These are phyloP conservation scores for Volvox carteri DNA, from an alignment of 163 green algal species.

Conservation along the genomic window DNA sequence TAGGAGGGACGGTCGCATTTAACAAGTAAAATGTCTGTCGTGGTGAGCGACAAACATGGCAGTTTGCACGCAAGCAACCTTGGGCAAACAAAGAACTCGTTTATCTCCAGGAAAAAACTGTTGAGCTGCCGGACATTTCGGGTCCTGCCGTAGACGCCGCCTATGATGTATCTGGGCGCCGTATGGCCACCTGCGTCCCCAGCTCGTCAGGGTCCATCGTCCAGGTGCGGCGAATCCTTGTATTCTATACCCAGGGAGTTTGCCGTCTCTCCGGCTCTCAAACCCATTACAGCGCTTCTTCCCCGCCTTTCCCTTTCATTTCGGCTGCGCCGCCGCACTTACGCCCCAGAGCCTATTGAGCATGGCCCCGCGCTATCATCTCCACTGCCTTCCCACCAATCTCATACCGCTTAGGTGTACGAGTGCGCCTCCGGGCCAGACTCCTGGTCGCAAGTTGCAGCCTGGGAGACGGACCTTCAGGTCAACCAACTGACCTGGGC, in stretches of 20 bases:
- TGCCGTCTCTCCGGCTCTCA: background rate
- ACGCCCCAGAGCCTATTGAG: too few species aligned
- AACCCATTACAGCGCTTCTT: background rate
- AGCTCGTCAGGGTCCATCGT: conserved; percentile 24
- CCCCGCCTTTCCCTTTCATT: background rate
- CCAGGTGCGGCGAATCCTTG: conserved; percentile 22
- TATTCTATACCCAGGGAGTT: background rate
- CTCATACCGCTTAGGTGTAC: background rate
- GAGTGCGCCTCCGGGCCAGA: background rate
- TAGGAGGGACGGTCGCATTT: too few species aligned
- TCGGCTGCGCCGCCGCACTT: too few species aligned
- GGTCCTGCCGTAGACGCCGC: conserved; percentile 26
- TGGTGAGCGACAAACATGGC: too few species aligned
- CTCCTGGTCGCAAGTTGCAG: conserved; percentile 23
- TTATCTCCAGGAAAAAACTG: too few species aligned
- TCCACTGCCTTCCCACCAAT: background rate
- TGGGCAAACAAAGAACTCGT: too few species aligned
- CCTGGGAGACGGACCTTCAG: conserved; percentile 16
- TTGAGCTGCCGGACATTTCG: conserved; percentile 1
- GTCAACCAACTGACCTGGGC: conserved; percentile 61
- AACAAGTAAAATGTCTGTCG: too few species aligned
- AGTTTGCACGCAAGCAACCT: too few species aligned
- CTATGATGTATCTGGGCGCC: conserved; percentile 40
- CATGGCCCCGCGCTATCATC: too few species aligned
- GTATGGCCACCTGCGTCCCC: conserved; percentile 9